Conservation (phyloP, 2,329 filamentous ascomycete genomes). For the Dothiorella sarmentorum region DNA sequence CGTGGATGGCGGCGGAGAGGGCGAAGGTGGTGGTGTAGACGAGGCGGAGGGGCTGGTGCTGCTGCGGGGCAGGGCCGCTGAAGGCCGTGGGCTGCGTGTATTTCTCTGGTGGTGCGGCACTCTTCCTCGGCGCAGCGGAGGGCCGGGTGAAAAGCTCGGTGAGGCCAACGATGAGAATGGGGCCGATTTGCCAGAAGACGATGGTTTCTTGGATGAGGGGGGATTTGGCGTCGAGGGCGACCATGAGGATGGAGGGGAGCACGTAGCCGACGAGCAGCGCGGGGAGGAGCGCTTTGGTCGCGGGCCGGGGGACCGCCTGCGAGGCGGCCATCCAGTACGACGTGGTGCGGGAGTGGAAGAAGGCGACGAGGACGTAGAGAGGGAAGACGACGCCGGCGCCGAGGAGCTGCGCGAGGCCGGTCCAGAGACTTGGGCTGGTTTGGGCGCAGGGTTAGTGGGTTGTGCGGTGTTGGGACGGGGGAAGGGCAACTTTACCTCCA, state of each 20-base stretch:
- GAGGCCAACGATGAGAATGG: background rate
- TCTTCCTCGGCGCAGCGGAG: rapidly evolving
- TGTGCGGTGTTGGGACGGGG: too few species aligned
- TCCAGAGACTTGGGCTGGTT: background rate
- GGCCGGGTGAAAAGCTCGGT: background rate
- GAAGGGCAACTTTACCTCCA: background rate
- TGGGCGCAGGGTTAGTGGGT: background rate
- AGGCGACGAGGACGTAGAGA: slow-evolving; percentile 24
- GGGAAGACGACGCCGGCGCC: slow-evolving; percentile 23
- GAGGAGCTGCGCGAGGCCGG: background rate
- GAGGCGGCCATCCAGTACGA: slow-evolving; percentile 19
- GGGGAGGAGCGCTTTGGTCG: slow-evolving; percentile 24
- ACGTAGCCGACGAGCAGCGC: slow-evolving; percentile 26
- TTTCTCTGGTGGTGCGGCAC: background rate
- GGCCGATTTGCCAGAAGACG: slow-evolving; percentile 23
- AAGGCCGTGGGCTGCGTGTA: background rate
- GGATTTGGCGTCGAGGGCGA: slow-evolving; percentile 21
- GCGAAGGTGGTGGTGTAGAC: background rate
- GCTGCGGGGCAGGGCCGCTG: background rate
- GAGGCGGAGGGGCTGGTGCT: background rate
- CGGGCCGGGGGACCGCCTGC: slow-evolving; percentile 18
- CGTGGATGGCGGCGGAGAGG: background rate
- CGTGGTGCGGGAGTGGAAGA: slow-evolving; percentile 18
- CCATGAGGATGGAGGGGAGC: slow-evolving; percentile 25
- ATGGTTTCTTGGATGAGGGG: slow-evolving; percentile 22